Conservation (phyloP, 805 yeast genomes). For the Novakomyces olei region DNA sequence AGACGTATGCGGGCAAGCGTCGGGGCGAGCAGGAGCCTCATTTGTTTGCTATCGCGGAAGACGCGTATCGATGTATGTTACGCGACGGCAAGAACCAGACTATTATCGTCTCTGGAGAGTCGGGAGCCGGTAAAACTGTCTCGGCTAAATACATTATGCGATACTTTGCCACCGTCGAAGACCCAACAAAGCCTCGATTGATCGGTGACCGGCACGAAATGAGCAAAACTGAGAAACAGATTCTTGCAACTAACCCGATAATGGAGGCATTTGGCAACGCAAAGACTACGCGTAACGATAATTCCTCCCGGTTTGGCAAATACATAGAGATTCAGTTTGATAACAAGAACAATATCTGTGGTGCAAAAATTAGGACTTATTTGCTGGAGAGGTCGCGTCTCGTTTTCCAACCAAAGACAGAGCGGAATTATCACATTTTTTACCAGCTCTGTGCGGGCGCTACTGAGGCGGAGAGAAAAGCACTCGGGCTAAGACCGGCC, state of each 20-base stretch:
- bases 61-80: conserved; percentile 75
- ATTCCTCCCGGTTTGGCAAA: conserved; percentile 93
- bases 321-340: conserved; percentile 80
- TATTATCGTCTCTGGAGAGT: conserved; percentile 89
- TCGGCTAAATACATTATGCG: conserved; percentile 95
- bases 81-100: conserved; percentile 72
- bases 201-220: conserved; percentile 30
- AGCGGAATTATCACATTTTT: conserved; percentile 83
- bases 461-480: conserved; percentile 27
- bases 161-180: conserved; percentile 84
- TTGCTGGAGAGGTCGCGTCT: conserved; percentile 80
- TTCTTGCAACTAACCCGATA: conserved; percentile 87
- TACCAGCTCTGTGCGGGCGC: conserved; percentile 70
- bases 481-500: conserved; percentile 36
- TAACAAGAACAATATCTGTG: conserved; percentile 52
- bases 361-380: conserved; percentile 86
- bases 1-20: conserved; percentile 78
- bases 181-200: conserved; percentile 13
- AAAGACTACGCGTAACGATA: conserved; percentile 88
- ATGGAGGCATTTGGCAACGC: conserved; percentile 99
- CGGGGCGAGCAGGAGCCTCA: conserved; percentile 95
- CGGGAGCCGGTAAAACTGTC: conserved; percentile 97
- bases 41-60: conserved; percentile 91
- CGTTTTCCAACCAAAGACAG: conserved; percentile 51
- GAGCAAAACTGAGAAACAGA: conserved; percentile 82